Base-by-base conservation (phyloP, 495 filamentous ascomycete species). In the Lasiosphaeris hirsuta region DNA sequence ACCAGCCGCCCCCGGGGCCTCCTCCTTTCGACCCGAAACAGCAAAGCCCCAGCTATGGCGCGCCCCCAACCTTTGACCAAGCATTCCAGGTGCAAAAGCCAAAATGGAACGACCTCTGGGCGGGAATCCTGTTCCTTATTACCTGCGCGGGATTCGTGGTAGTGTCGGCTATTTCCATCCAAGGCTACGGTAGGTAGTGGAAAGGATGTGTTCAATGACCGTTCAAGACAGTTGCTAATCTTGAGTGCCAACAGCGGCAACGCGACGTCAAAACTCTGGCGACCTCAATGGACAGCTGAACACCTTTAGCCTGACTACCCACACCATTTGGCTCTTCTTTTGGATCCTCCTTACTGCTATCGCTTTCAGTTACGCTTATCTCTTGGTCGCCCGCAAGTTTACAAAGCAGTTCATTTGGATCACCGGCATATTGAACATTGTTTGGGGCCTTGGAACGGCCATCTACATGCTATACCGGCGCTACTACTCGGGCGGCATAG, bases 341-440 rank as follows among this genome's bases (percentile, higher is more conserved):
- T 92, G 96, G 69, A 81, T 89, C 4, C 79, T 96, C 1, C 77
- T 71, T 19, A 78, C 89, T 40, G 87, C 90, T 6, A 78, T 92
- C 14, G 80, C 87, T 1, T 76, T 95, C 19, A 90, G 88, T 33
- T 89, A 82, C 67, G 78, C 68, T 13, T 96, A 96, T 66, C 86
- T 96, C 58, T 79, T 84, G 65, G 71, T 86, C 10, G 90, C 90
- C 38, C 84, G 93, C 43, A 76, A 80, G 51, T 96, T 93, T 59
- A 92, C 92, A 4, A 96, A 96, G 67, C 83, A 90, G 62, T 90
- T 93, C 60, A 92, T 97, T 64, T 96, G 90, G 88, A 85, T 86
- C 50, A 95, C 92, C 1, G 93, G 87, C 14, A 90, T 96, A 45
- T 86, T 95, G 23, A 95, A 94, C 73, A 81, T 95, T 3, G 62